Base-by-base conservation (phyloP, 345 rosid species). In the Hibiscus syriacus region DNA sequence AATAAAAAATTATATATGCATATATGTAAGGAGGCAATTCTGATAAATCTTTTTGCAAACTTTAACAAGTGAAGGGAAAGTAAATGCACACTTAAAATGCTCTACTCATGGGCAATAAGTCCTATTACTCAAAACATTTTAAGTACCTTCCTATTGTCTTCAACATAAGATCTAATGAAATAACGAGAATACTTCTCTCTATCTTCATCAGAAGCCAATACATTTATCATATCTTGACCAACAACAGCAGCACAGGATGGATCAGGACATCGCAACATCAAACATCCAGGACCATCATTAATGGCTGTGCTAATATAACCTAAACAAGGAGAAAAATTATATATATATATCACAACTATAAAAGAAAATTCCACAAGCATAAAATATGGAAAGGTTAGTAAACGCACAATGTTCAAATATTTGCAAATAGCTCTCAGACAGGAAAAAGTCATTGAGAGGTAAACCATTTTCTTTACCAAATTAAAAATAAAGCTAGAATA, bases 211-310 rank as follows among this genome's bases (percentile, higher is more conserved):
- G 92, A 74, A 68, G 85, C 84, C 50, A 88, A 75, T 50, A 22
- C 9, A 70, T 77, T 55, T 70, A 90, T 79, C 89, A 86, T 86
- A 75, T 90, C 89, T 79, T 79, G 86, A 64, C 84, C 95, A 53
- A 88, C 68, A 70, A 86, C 89, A 76, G 92, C 89, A 55, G 55
- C 67, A 74, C 97, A 90, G 70, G 86, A 72, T 36, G 92, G 97
- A 67, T 82, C 90, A 41, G 95, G 95, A 72, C 97, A 90, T 66
- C 89, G 80, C 80, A 90, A 73, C 80, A 64, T 73, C 78, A 90
- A 84, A 74, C 97, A 90, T 32, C 95, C 90, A 64, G 95, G 92
- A 75, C 97, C 97, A 77, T 85, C 95, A 74, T 73, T 85, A 65
- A 90, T 77, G 50, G 90, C 73, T 14, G 88, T 80, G 68, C 79